These are phyloP conservation scores for Coemansia sp. DNA, from an alignment of 192 early-diverging fungal species.

Conservation along the genomic window DNA sequence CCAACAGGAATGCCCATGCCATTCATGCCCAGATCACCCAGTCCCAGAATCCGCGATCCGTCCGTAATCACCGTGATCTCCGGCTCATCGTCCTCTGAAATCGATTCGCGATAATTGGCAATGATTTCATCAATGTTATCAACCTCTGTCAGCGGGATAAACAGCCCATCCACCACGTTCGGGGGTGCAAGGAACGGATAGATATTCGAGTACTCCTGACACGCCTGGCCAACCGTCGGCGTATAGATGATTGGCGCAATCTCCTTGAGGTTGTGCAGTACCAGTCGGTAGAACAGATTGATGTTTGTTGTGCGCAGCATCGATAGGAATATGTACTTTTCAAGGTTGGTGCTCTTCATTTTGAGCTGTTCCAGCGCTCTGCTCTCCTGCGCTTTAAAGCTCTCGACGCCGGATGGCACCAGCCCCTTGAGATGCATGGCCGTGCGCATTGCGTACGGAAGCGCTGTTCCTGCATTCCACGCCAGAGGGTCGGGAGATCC, in stretches of 20 bases:
- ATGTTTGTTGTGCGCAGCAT: slow-evolving; percentile 76
- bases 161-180: slow-evolving; percentile 79
- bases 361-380: slow-evolving; percentile 72
- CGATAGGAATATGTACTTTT: slow-evolving; percentile 84
- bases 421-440: slow-evolving; percentile 68
- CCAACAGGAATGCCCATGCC: slow-evolving; percentile 95
- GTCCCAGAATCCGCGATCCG: slow-evolving; percentile 87
- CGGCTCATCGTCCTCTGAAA: slow-evolving; percentile 59
- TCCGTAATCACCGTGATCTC: slow-evolving; percentile 94
- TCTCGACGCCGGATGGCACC: slow-evolving; percentile 72
- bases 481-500: slow-evolving; percentile 37
- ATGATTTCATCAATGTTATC: slow-evolving; percentile 75
- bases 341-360: slow-evolving; percentile 65
- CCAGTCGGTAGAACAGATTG: slow-evolving; percentile 80
- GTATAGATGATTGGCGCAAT: slow-evolving; percentile 78
- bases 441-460: slow-evolving; percentile 51
- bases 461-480: slow-evolving; percentile 30
- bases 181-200: slow-evolving; percentile 79
- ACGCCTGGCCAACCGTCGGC: slow-evolving; percentile 79
- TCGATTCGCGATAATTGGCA: slow-evolving; percentile 71
- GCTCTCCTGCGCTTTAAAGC: slow-evolving; percentile 67
- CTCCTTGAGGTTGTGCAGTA: slow-evolving; percentile 78
- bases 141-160: slow-evolving; percentile 74
- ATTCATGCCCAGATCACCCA: slow-evolving; percentile 92
- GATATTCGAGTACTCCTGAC: slow-evolving; percentile 83